A percentile compares a stretch with the other conserved stretches of the same genome.
Evolutionary conservation across 2,329 filamentous ascomycete species (phyloP).

Genomic region (Fusarium albosuccineum): DNA sequence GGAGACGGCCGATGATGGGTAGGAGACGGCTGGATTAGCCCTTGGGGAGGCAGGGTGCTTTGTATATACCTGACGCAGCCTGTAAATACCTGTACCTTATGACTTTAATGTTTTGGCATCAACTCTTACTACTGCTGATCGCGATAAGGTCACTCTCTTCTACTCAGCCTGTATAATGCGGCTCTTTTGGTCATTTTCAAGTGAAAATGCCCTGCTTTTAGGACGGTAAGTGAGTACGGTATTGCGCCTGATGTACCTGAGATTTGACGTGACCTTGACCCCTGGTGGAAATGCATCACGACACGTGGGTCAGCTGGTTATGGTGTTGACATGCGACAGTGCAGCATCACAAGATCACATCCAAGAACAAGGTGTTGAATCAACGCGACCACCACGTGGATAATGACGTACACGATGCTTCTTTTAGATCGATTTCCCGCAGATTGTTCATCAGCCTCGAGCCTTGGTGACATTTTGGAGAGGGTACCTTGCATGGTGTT

Average conservation of each 20-base stretch:
- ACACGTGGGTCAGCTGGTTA: slow-evolving; percentile 44
- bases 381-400: slow-evolving; percentile 37
- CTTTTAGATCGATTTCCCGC: slow-evolving; percentile 24
- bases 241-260: slow-evolving; percentile 44
- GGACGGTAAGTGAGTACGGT: slow-evolving; percentile 38
- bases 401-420: slow-evolving; percentile 29
- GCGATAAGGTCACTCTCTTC: slow-evolving; percentile 37
- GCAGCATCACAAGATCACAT: slow-evolving; percentile 37
- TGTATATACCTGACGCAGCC: slow-evolving; percentile 57
- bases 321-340: slow-evolving; percentile 44
- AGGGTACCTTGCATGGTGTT: slow-evolving; percentile 40
- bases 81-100: slow-evolving; percentile 57
- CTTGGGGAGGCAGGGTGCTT: slow-evolving; percentile 45
- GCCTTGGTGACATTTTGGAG: background rate
- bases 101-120: slow-evolving; percentile 49
- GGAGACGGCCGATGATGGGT: slow-evolving; percentile 57
- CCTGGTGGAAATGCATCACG: slow-evolving; percentile 40
- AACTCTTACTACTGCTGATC: slow-evolving; percentile 18
- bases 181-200: slow-evolving; percentile 41
- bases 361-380: slow-evolving; percentile 10
- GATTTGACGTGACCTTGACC: slow-evolving; percentile 39
- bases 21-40: slow-evolving; percentile 58
- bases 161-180: slow-evolving; percentile 20
- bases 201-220: slow-evolving; percentile 41
- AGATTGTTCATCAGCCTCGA: slow-evolving; percentile 20